Base-by-base conservation (phyloP, 179 eudicot genomes). In the Beta macrorhiza region DNA sequence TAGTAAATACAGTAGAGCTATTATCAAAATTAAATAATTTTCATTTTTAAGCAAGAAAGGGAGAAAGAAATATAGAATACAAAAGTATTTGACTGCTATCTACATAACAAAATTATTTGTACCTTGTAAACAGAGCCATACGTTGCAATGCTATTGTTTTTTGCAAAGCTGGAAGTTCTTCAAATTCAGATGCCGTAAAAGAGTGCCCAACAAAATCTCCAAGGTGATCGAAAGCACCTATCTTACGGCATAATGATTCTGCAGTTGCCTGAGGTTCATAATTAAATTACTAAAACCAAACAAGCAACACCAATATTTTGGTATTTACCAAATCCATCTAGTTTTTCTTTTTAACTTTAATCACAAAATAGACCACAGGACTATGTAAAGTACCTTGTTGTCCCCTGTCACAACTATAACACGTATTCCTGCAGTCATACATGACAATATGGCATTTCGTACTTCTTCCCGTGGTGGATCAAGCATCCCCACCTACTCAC, bases 331-430 rank as follows among this genome's bases (percentile, higher is more conserved):
- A 17, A 76, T 10, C 13, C 9, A 11, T 17, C 44, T 16, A 4
- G 16, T 19, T 20, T 58, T 57, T 17, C 0, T 29, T 62, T 65
- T 22, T 55, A 2, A 69, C 42, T 67, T 72, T 6, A 37, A 57
- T 52, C 45, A 8, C 15, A 65, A 81, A 6, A 42, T 67, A 45
- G 32, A 25, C 71, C 17, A 37, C 22, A 7, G 9, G 20, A 78
- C 64, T 45, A 51, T n/a, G 71, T 7, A 3, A 20, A 62, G n/a
- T 87, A 94, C 99, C 98, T 97, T 94, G 90, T 97, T 97, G 89
- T 97, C 99, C 73, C 99, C 99, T n/a, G 99, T 97, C 73, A 97
- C 99, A 76, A 97, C 94, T 84, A 97, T 91, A 63, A 97, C 98
- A 68, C 99, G 98, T 85, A 97, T 94, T 82, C 99, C 98, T 79